Evolutionary conservation across 345 rosid species (phyloP).

Genomic region (Corchorus capsularis): DNA sequence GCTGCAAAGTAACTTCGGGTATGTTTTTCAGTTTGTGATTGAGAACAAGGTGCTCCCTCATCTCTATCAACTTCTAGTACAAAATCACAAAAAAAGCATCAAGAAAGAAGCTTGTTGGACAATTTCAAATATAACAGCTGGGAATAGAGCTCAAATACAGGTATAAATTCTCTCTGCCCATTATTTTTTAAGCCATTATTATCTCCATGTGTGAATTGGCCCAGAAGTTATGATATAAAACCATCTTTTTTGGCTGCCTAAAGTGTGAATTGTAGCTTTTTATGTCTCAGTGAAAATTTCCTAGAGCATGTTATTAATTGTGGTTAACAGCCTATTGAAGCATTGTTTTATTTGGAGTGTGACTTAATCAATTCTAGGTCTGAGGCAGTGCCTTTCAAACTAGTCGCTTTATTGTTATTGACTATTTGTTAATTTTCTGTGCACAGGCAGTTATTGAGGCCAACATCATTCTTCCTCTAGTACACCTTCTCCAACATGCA

Average conservation of each 20-base stretch:
- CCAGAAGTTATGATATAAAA: background rate
- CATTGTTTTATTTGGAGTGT: background rate
- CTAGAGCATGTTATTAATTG: background rate
- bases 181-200: background rate
- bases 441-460: slow-evolving; percentile 72
- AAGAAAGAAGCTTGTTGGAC: slow-evolving; percentile 95
- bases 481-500: slow-evolving; percentile 73
- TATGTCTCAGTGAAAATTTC: background rate
- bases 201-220: background rate
- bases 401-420: background rate
- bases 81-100: slow-evolving; percentile 82
- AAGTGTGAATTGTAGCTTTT: background rate
- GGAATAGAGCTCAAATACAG: slow-evolving; percentile 79
- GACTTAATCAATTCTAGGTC: background rate
- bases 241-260: slow-evolving; percentile 2
- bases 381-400: slow-evolving; percentile 5
- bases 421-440: slow-evolving; percentile 10
- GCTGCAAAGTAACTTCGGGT: slow-evolving; percentile 6
- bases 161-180: slow-evolving; percentile 32
- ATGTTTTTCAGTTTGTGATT: slow-evolving; percentile 65
- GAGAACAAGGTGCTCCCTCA: slow-evolving; percentile 69
- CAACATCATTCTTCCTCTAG: slow-evolving; percentile 67
- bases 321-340: background rate
- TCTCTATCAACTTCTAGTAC: slow-evolving; percentile 65
- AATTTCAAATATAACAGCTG: slow-evolving; percentile 89